Evolutionary conservation across 768 basidiomycete species (phyloP), one percentile per base, ranked within the genome.

Genomic region (Termitomyces sp.): DNA sequence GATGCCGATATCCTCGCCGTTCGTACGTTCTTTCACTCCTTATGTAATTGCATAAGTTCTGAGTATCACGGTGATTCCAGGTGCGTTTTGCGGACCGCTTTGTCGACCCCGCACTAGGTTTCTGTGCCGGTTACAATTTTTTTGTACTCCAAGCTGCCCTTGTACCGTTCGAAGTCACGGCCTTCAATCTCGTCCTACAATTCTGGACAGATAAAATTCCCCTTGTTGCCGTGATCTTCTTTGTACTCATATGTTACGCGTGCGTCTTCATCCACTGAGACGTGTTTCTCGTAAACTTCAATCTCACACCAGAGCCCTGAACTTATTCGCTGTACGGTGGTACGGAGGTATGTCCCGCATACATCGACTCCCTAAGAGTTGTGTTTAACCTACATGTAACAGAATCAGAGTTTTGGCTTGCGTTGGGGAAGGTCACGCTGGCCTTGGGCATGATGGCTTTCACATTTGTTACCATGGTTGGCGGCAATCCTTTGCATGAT

Each of bases 1-100:
- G 73, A 87, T 88, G 5, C 89, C 89, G 5, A 84, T 91, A 61
- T 82, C 87, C 6, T 88, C 89, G 5, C 84, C 87, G 5, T 90
- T 89, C 66, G 84, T 87, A 57, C 41, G 77, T 66, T 47, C 30
- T 26, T 37, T 38, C 1, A 45, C 48, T 23, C 38, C n/a, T 33
- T 53, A 14, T 26, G 44, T 17, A 12, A 1, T 5, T n/a, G 8
- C 11, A 31, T 3, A 17, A n/a, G 10, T 7, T 40, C 26, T 12
- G 38, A 40, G 26, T 51, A n/a, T 51, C 12, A 30, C 26, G 11
- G 23, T 47, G 40, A 44, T 56, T 15, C 15, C 31, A 78, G 77
- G 73, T 81, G 28, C 83, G 86, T 59, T 89, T 79, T 65, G 81
- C 80, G 42, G 78, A 81, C 59, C 74, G 73, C 51, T 83, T 80